Evolutionary conservation across 768 basidiomycete genomes (phyloP), one percentile per base, ranked within the genome.

Genomic region (Clitopilus hobsonii): DNA sequence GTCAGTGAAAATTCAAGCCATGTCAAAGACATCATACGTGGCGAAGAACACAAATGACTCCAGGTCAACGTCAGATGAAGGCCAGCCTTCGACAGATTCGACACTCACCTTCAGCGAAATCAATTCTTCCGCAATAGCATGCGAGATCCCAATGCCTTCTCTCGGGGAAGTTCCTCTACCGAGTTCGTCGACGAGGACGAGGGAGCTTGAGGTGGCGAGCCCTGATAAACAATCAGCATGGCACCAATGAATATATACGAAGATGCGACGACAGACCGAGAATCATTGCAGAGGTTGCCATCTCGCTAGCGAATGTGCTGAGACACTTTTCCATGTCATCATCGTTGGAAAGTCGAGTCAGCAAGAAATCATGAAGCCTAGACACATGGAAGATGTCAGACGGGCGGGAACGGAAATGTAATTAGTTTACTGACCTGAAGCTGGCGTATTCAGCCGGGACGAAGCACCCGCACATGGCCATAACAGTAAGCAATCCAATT

Each of bases 291-390:
- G 86, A 86, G 2, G 90, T 85, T 1, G 88, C 84, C 92, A 99
- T 98, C 71, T 99, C 96, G 59, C 83, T 87, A 1, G 94, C 93
- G 70, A 99, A 99, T 0, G 97, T 98, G 60, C 94, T 97, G 23
- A 98, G 68, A 41, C 81, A 89, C 64, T 85, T 88, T 68, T 96
- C 93, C 65, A 94, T 80, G 61, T 93, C 88, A 63, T 98, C 94
- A 59, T 98, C 94, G 61, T 98, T 98, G 0, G 93, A 96, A 16
- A 99, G 74, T 1, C 96, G 84, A 0, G 86, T 89, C 23, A 98
- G 78, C 4, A 98, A 76, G 0, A 86, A 80, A 58, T 96, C 92
- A 57, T 95, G 89, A 2, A 94, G 77, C 25, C 89, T 92, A 50
- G 3, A 24, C 25, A 56, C 48, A 14, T 47, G 16, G 25, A 38